Evolutionary conservation across 768 basidiomycete genomes (phyloP), one percentile per base, ranked within the genome.

Genomic region (Lactarius tabidus): DNA sequence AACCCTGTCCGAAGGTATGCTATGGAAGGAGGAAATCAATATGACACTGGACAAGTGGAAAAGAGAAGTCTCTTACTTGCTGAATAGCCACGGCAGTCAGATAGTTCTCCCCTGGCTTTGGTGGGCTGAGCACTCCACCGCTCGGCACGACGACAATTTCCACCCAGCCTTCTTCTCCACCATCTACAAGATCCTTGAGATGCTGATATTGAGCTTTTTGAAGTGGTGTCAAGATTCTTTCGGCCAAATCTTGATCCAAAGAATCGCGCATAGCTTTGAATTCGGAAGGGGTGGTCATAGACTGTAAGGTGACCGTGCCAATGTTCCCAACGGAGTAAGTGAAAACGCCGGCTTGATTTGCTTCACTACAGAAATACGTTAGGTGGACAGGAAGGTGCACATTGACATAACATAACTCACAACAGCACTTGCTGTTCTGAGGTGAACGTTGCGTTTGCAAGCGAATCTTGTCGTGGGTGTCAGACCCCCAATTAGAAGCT

Each of bases 61-160:
- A 54, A 15, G 7, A 29, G 52, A 54, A 15, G 12, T 45, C 26
- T 12, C 65, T 29, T 35, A 67, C 65, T 56, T 67, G 60, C 51
- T 68, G 67, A 35, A 68, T 66, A 23, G 65, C 67, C n/a, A 68
- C 65, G 10, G n/a, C 67, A 28, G 67, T 68, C 60, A 66, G 26
- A 20, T 62, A 66, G 51, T 58, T 62, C 41, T 55, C 53, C 26
- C 67, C 67, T 23, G 60, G 45, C 28, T 17, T 39, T 33, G 67
- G 57, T 3, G 65, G n/a, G 28, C 67, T 59, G 9, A 62, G 43
- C 36, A 68, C 60, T 15, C 60, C 65, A 10, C 67, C 67, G 29
- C 65, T 57, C 23, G 67, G 67, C 33, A 66, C 67, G 43, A 67
- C 59, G 33, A 68, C 65, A 14, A 62, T 62, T 45, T 68, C 65